Evolutionary conservation across 2,329 filamentous ascomycete genomes (phyloP).

Genomic region (Botryosphaeria dothidea): DNA sequence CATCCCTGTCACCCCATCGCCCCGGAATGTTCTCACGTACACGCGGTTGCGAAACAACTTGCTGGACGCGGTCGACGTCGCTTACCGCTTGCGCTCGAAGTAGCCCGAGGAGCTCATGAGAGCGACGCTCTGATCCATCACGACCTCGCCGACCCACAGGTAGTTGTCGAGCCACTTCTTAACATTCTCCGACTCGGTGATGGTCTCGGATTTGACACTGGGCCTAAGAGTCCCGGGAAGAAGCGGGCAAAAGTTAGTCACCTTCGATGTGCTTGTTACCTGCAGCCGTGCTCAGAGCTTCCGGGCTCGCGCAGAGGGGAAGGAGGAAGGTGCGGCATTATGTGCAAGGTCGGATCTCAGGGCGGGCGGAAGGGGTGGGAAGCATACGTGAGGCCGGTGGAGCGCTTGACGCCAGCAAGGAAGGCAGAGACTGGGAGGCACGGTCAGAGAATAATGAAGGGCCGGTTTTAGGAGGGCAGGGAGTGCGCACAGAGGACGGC

Average conservation of each 20-base stretch:
- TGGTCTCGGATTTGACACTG: slow-evolving; percentile 85
- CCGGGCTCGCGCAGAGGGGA: not conserved
- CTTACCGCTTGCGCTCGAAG: slow-evolving; percentile 83
- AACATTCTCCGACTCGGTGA: slow-evolving; percentile 80
- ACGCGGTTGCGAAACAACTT: not conserved
- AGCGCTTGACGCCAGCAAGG: slow-evolving; percentile 94
- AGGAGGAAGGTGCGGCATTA: slow-evolving; percentile 19
- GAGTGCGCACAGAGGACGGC: slow-evolving; percentile 76
- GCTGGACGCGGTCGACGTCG: not conserved
- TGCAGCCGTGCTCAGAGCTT: slow-evolving; percentile 3
- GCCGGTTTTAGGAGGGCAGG: slow-evolving; percentile 2
- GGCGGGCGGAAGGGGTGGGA: slow-evolving; percentile 24
- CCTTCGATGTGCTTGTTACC: not conserved
- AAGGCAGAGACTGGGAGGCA: slow-evolving; percentile 77
- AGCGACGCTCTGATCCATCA: slow-evolving; percentile 96
- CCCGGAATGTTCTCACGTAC: not conserved
- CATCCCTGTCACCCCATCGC: not conserved
- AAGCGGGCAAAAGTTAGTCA: slow-evolving; percentile 48
- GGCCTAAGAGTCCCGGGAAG: slow-evolving; percentile 51
- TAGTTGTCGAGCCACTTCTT: slow-evolving; percentile 92
- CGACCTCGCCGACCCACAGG: slow-evolving; percentile 91
- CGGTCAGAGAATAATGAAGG: slow-evolving; percentile 12
- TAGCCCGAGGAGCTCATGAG: slow-evolving; percentile 84
- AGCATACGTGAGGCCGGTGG: slow-evolving; percentile 95
- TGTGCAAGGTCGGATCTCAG: slow-evolving; percentile 21